phyloP scores from a whole-genome alignment of 495 filamentous ascomycete genomes.

The Arthonia radiata region DNA sequence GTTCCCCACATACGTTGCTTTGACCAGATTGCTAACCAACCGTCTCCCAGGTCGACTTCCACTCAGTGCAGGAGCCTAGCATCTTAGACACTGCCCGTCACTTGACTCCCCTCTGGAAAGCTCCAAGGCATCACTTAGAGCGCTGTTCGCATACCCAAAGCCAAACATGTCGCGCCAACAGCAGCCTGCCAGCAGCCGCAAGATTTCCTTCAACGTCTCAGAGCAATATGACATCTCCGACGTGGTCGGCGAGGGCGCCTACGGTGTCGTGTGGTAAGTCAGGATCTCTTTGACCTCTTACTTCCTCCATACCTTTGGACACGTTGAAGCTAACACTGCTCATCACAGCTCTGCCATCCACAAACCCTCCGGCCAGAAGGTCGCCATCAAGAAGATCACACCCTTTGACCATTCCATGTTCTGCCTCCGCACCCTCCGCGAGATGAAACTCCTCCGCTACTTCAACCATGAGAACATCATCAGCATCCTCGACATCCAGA shows the following conservation, averaged over 20 bases:
- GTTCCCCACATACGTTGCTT: too few species aligned
- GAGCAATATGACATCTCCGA: conserved; percentile 99
- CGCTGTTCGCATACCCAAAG: too few species aligned
- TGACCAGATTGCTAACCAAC: too few species aligned
- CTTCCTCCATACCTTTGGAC: conserved; percentile 1
- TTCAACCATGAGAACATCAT: conserved; percentile 99
- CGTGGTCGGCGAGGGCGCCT: conserved; percentile 96
- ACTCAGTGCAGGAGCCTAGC: too few species aligned
- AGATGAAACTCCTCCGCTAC: conserved; percentile 98
- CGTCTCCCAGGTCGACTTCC: too few species aligned
- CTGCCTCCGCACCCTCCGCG: conserved; percentile 83
- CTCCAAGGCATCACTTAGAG: too few species aligned
- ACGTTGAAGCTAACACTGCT: conserved; percentile 6
- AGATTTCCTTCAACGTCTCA: conserved; percentile 99
- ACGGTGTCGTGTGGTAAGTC: conserved; percentile 91
- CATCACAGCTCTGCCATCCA: conserved; percentile 73
- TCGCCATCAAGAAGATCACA: conserved; percentile 99
- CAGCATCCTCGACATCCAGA: conserved; percentile 96
- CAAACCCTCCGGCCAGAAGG: conserved; percentile 95
- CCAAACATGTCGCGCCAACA: conserved; percentile 13
- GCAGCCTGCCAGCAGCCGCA: conserved; percentile 35
- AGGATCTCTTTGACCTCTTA: conserved; percentile 1
- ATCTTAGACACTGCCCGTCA: too few species aligned
- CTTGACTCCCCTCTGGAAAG: too few species aligned
- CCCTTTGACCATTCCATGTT: conserved; percentile 99